Percentiles rank a stretch among this genome's conserved stretches.
phyloP scores from a whole-genome alignment of 2,329 filamentous ascomycete genomes.

The Fusarium transvaalense region DNA sequence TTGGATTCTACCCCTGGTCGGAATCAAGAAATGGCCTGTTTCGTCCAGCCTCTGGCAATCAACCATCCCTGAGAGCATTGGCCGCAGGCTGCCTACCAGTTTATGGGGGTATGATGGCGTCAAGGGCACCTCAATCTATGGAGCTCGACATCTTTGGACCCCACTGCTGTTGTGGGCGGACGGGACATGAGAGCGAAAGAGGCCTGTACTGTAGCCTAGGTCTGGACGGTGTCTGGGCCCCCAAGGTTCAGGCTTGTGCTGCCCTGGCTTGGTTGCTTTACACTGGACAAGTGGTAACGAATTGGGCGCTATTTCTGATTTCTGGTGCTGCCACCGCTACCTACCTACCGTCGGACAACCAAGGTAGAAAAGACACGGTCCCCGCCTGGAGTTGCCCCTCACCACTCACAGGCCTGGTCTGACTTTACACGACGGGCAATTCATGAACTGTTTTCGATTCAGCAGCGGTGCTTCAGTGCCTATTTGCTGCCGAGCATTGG shows the following conservation, averaged over 20 bases:
- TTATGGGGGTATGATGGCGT: slow-evolving; percentile 32
- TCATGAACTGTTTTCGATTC: slow-evolving; percentile 28
- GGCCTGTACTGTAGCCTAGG: neutral
- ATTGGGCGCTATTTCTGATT: neutral
- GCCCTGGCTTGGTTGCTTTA: neutral
- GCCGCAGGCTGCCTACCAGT: slow-evolving; percentile 6
- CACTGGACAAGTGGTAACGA: neutral
- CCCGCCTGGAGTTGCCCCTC: slow-evolving; percentile 30
- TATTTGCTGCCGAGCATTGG: slow-evolving; percentile 10
- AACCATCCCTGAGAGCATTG: neutral
- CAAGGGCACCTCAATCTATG: slow-evolving; percentile 25
- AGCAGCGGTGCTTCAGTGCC: slow-evolving; percentile 18
- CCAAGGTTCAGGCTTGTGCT: neutral
- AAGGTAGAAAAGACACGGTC: neutral
- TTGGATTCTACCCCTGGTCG: neutral
- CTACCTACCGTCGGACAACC: slow-evolving; percentile 5
- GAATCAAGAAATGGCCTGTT: slow-evolving; percentile 3
- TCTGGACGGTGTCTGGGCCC: slow-evolving; percentile 8
- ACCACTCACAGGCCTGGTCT: slow-evolving; percentile 29
- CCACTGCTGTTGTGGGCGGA: slow-evolving; percentile 27
- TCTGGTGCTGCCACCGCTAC: slow-evolving; percentile 5
- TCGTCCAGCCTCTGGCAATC: neutral
- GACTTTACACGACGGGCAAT: slow-evolving; percentile 8
- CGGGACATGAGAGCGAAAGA: neutral
- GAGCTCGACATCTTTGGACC: slow-evolving; percentile 23